Percentiles rank a stretch among this genome's conserved stretches.
Evolutionary conservation across 306 rosid genomes (phyloP).

Genomic region (Rubus idaeus): DNA sequence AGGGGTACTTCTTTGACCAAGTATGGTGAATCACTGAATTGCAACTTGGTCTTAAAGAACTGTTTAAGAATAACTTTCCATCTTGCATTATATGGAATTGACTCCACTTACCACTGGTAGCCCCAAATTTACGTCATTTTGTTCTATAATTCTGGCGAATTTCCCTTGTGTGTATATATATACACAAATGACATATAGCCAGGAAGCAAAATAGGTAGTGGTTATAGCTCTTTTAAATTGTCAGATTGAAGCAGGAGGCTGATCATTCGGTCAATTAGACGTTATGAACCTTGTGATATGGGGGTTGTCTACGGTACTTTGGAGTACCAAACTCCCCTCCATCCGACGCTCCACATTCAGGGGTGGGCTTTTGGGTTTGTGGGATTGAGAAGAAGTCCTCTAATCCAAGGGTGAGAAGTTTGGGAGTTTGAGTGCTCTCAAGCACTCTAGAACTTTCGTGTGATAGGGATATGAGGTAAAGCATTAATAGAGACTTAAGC

Average conservation of each 20-base stretch:
- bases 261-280: neutral
- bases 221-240: neutral
- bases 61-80: neutral
- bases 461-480: neutral
- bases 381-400: too few relatives aligned
- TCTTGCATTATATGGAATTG: conserved; percentile 3
- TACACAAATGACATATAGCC: neutral
- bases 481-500: neutral
- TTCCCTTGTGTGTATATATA: neutral
- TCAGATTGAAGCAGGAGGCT: neutral
- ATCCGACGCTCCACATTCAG: too few relatives aligned
- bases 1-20: conserved; percentile 10
- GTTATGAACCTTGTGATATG: neutral
- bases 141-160: neutral
- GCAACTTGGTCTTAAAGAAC: neutral
- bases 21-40: neutral
- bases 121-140: neutral
- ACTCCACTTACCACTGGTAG: neutral
- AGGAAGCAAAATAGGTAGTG: neutral
- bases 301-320: too few relatives aligned
- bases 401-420: too few relatives aligned
- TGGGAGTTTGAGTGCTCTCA: too few relatives aligned
- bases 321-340: too few relatives aligned
- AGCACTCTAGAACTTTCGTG: too few relatives aligned
- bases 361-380: too few relatives aligned